Base-by-base conservation (phyloP, 768 basidiomycete genomes). In the Lactarius sanguifluus region DNA sequence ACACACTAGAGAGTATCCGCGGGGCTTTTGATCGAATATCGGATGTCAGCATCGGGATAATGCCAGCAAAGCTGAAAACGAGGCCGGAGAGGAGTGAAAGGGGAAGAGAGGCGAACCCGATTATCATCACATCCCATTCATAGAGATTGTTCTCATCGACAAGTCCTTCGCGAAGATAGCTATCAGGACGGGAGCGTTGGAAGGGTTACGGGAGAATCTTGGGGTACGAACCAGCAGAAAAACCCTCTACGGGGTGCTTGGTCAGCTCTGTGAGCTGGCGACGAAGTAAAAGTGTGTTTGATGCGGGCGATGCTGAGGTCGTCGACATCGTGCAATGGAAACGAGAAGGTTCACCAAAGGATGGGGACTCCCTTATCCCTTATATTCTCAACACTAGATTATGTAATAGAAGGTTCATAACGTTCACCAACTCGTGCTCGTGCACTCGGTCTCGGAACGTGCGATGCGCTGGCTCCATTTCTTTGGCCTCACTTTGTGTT, bases 111-210 rank as follows among this genome's bases (percentile, higher is more conserved):
- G 78, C 86, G 65, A 69, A 96, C 94, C 94, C 94, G 74, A 96
- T 96, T 71, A 97, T 89, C 75, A 97, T 82, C 73, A 98, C 84
- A 71, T 97, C 95, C 97, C 97, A 99, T 80, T 98, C 96, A 65
- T 90, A 93, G 15, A 98, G 79, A 79, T 98, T 96, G 77, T 87
- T 84, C 66, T 98, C 96, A 76, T 98, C 94, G 56, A 95, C 95
- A 62, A 99, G 86, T 47, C 96, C 96, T 87, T 73, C 72, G 72
- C 70, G 65, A 36, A 68, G 72, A 70, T 60, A 73, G 74, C 72
- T 74, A 70, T 76, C 74, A 78, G 75, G 73, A 69, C 70, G 65
- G 54, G 40, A 30, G 64, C 38, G 59, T 58, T 47, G 65, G 61
- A 40, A 61, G 45, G 57, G 45, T 75, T 74, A 74, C 74, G 72